phyloP scores from a whole-genome alignment of 2,329 filamentous ascomycete species.

The Colletotrichum sp. region DNA sequence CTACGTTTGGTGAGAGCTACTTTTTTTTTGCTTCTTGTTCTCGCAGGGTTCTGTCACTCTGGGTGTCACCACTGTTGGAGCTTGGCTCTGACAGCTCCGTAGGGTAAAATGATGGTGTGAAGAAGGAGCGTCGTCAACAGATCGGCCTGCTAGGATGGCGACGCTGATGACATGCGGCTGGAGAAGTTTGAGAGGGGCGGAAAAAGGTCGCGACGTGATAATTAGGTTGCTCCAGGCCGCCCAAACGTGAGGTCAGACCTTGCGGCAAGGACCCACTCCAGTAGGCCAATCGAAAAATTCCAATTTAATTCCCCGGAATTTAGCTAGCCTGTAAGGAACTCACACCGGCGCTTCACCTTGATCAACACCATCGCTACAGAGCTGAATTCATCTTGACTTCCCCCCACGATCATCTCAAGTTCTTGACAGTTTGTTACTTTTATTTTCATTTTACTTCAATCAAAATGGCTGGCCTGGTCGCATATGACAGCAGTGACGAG shows the following conservation, averaged over 20 bases:
- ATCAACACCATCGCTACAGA: not conserved
- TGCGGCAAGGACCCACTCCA: not conserved
- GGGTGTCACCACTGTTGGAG: slow-evolving; percentile 1
- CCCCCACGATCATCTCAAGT: not conserved
- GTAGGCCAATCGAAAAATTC: not conserved
- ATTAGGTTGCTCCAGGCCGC: not conserved
- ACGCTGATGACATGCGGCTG: not conserved
- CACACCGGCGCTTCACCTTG: not conserved
- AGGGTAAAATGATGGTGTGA: not conserved
- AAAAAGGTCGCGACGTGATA: slow-evolving; percentile 13
- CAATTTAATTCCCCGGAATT: not conserved
- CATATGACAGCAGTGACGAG: slow-evolving; percentile 58
- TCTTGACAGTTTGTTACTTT: not conserved
- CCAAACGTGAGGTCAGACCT: slow-evolving; percentile 2
- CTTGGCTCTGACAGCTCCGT: not conserved
- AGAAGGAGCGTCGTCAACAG: not conserved
- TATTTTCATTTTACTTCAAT: not conserved
- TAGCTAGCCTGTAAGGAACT: not conserved
- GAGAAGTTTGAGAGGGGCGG: slow-evolving; percentile 11
- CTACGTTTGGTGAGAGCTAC: slow-evolving; percentile 26
- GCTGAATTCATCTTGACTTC: not conserved
- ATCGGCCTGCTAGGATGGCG: not conserved
- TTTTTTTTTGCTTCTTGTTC: slow-evolving; percentile 12
- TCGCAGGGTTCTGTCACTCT: slow-evolving; percentile 8
- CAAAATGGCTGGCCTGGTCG: slow-evolving; percentile 50